Evolutionary conservation across 768 basidiomycete genomes (phyloP), one percentile per base, ranked within the genome.

Genomic region (Termitomyces sp.): DNA sequence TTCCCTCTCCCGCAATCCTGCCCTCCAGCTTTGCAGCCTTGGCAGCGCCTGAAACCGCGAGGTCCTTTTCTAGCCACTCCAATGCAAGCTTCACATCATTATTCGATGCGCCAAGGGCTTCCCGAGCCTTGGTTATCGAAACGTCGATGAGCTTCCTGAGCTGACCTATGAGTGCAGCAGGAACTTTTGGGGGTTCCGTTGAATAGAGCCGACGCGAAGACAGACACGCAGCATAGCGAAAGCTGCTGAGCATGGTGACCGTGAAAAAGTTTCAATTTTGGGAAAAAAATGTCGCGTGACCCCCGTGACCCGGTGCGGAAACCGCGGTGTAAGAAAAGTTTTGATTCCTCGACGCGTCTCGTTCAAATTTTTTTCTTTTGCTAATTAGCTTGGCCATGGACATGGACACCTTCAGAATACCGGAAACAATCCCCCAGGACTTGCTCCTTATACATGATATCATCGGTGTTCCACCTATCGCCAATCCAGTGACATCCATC

Each of bases 51-150:
- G 88, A 83, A 34, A 77, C 74, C 3, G 76, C 75, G 29, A 90
- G 77, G 70, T 96, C 91, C 56, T 85, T 79, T 64, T 88, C 74
- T 36, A 98, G 81, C 91, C 93, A 98, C 65, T 77, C 73, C 58
- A 95, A 73, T 12, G 96, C 94, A 24, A 70, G 79, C 16, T 84
- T 69, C 53, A 97, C 66, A 69, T 93, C 83, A 74, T 91, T 89
- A 66, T 86, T 80, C 31, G 84, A 79, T 27, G 86, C 84, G 52
- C 71, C 68, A 53, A 98, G 87, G 2, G 96, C 95, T 69, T 95
- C 90, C 37, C 88, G 84, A 31, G 95, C 96, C 74, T 94, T 93
- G 46, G 81, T 77, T 62, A 98, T 85, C 8, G 94, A 91, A 49
- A 94, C 90, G 48, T 86, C 84, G 46, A 81, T 88, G 64, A 79